Base-by-base conservation (phyloP, 495 filamentous ascomycete genomes). In the Tuber melanosporum region DNA sequence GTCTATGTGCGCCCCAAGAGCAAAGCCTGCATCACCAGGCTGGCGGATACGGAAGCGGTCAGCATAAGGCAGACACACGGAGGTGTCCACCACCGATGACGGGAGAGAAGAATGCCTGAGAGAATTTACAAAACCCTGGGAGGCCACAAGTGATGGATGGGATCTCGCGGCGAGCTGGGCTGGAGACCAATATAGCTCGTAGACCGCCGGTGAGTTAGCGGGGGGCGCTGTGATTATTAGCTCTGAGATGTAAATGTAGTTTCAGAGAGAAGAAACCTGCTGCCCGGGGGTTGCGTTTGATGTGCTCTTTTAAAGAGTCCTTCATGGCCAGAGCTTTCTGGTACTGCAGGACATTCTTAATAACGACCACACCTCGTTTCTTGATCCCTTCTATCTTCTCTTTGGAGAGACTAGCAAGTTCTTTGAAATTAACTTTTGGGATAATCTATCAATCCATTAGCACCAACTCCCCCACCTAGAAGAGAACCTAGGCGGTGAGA, bases 141-240 rank as follows among this genome's bases (percentile, higher is more conserved):
- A 87, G 44, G 87, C 84, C 6, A 97, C 85, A 78, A 97, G 76
- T 72, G 91, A 90, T 15, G 91, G 87, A 83, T 97, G 91, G 0
- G 88, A 86, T 22, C 94, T 88, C 17, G 94, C 93, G 62, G 89
- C 87, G 43, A 92, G 85, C 81, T 97, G 94, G 6, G 91, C 85
- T 10, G 89, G 88, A 1, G 92, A 92, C 94, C 94, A 97, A 85
- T 97, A 97, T 4, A 97, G 86, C 82, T 97, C 94, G 81, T 91
- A 94, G 6, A 97, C 93, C 72, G 93, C 90, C 0, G 93, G 94
- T 83, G 85, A 72, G 71, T 85, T 69, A 69, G 86, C 77, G 74
- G 87, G 85, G 80, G 89, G 87, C 47, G 88, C 86, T 89, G 83
- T 76, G 39, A 85, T 80, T 52, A 44, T 89, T 85, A 76, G 88